These are phyloP conservation scores for Microcyclosporella mali DNA, from an alignment of 2,329 filamentous ascomycete genomes.

Conservation along the genomic window DNA sequence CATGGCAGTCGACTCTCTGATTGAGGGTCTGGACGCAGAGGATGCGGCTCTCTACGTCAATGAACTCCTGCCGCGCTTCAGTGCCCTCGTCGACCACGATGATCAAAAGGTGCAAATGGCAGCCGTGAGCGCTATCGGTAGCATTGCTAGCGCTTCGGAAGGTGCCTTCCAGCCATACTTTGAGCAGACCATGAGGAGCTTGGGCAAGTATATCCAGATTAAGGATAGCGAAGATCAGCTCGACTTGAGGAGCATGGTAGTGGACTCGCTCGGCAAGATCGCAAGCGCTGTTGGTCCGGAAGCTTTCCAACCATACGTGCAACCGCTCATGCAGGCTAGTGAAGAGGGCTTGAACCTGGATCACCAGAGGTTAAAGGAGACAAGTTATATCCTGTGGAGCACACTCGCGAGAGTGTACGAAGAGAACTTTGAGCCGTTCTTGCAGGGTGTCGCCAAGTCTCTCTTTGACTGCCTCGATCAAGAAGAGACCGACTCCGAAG, in stretches of 20 bases:
- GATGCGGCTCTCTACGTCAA: slow-evolving; percentile 76
- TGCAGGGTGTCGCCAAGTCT: slow-evolving; percentile 69
- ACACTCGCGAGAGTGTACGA: slow-evolving; percentile 90
- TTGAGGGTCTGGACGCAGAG: slow-evolving; percentile 74
- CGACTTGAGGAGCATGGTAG: slow-evolving; percentile 80
- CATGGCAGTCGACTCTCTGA: slow-evolving; percentile 83
- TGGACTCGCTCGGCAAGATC: slow-evolving; percentile 90
- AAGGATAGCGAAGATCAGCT: slow-evolving; percentile 88
- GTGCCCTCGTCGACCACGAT: slow-evolving; percentile 72
- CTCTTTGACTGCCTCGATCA: slow-evolving; percentile 82
- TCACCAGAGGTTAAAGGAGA: slow-evolving; percentile 87
- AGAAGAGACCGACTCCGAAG: slow-evolving; percentile 75
- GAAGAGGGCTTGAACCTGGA: slow-evolving; percentile 85
- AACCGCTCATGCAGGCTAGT: slow-evolving; percentile 83
- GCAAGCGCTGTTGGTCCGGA: slow-evolving; percentile 79
- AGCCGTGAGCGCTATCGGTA: slow-evolving; percentile 81
- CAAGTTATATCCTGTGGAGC: slow-evolving; percentile 95
- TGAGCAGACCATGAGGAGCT: slow-evolving; percentile 79
- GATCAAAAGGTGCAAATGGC: slow-evolving; percentile 87
- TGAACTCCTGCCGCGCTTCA: slow-evolving; percentile 78
- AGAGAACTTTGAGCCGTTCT: slow-evolving; percentile 72
- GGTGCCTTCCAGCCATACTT: slow-evolving; percentile 87
- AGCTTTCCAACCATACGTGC: slow-evolving; percentile 84
- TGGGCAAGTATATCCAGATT: slow-evolving; percentile 74
- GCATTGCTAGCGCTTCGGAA: slow-evolving; percentile 79